phyloP scores from a whole-genome alignment of 345 rosid species.

The Citrus maxima region DNA sequence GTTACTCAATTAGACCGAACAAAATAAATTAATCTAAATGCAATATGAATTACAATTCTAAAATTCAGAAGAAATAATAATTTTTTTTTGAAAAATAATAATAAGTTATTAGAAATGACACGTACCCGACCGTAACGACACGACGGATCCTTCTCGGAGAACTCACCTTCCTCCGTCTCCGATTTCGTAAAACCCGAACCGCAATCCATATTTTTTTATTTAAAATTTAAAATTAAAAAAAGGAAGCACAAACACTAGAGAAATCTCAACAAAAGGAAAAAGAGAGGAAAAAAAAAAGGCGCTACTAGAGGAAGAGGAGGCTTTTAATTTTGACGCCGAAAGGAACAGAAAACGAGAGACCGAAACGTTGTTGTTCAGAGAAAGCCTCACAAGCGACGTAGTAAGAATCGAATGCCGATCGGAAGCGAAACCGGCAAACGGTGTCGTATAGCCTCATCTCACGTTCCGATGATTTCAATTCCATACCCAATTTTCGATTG shows the following conservation, averaged over 20 bases:
- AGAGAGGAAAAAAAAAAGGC: neutral
- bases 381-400: slow-evolving; percentile 47
- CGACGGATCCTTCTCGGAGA: slow-evolving; percentile 64
- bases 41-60: neutral
- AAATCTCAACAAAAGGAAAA: neutral
- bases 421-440: slow-evolving; percentile 35
- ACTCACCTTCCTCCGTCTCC: slow-evolving; percentile 35
- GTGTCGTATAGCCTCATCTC: slow-evolving; percentile 15
- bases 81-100: neutral
- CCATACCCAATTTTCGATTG: slow-evolving; percentile 9
- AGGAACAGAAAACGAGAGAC: slow-evolving; percentile 12
- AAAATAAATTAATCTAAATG: neutral
- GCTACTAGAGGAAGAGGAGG: slow-evolving; percentile 17
- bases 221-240: neutral
- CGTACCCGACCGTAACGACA: slow-evolving; percentile 68
- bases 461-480: slow-evolving; percentile 1
- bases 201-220: slow-evolving; percentile 34
- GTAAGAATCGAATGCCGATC: slow-evolving; percentile 41
- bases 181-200: slow-evolving; percentile 23
- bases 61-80: neutral
- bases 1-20: neutral
- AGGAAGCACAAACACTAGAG: neutral
- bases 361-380: slow-evolving; percentile 26
- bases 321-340: slow-evolving; percentile 5
- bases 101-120: neutral